Base-by-base conservation (phyloP, 2,329 filamentous ascomycete species). In the Aurifilum marmelostoma region DNA sequence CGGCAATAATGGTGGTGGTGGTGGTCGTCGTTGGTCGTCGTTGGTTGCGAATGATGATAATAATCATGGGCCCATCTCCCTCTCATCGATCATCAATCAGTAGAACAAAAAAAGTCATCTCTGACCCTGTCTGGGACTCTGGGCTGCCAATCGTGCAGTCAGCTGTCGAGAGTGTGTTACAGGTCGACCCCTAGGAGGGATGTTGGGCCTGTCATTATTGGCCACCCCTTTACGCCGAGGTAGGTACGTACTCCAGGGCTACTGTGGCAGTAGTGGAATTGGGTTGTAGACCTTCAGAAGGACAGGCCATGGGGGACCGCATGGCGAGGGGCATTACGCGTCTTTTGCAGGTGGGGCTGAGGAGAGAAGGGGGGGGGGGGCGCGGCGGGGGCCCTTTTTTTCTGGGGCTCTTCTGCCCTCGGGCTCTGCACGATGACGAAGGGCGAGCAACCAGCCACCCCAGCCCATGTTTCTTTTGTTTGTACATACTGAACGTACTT, bases 261-360 rank as follows among this genome's bases (percentile, higher is more conserved):
- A 16, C 16, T 39, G 37, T 34, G 4, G 34, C 12, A 39, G 43
- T 47, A n/a, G 43, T 7, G 3, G 43, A n/a, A 3, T 2, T 47
- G 21, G 43, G 9, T n/a, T 7, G 43, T 47, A 47, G 43, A n/a
- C 43, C 21, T 56, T 41, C 32, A 34, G 24, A 24, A 18, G 47
- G 32, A 37, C 27, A 32, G 27, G 21, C 43, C 8, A 18, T 58
- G 29, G 16, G 16, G n/a, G 29, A 18, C 21, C 56, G 58, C 37
- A 41, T 7, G 11, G 68, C 27, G 52, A 62, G 56, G 21, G 39
- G 37, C 61, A 65, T 70, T 70, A 70, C 68, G 68, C 68, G 68
- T 47, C 43, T 47, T 47, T 68, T 61, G 34, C 50, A 47, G 16
- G 43, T 65, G 56, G 68, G 63, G 60, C 8, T n/a, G n/a, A n/a